Percentiles rank a stretch among this genome's conserved stretches.
phyloP scores from a whole-genome alignment of 371 early-diverging fungal genomes.

The Batkoa obscura region DNA sequence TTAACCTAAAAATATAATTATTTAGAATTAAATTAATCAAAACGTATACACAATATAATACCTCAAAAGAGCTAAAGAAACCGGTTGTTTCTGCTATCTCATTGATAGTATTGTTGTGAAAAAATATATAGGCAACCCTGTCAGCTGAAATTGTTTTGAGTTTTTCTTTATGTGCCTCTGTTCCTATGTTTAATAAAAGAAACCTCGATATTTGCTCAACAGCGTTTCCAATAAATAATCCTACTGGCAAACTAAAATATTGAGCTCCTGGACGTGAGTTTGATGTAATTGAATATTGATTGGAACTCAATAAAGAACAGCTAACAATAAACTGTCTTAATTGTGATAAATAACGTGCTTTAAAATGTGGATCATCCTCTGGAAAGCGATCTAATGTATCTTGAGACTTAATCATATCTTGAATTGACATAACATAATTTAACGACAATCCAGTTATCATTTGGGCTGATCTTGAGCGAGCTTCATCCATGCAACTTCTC shows the following conservation, averaged over 20 bases:
- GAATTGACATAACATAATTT: background rate
- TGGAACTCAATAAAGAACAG: background rate
- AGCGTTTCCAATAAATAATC: background rate
- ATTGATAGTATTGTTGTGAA: background rate
- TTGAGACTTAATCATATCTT: background rate
- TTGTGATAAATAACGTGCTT: background rate
- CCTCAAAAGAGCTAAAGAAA: background rate
- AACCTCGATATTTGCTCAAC: background rate
- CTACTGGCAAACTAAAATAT: background rate
- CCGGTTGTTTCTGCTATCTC: background rate
- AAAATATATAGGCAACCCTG: slow-evolving; percentile 1
- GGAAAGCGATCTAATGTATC: background rate
- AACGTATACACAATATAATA: background rate
- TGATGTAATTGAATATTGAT: background rate
- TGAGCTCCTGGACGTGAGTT: background rate
- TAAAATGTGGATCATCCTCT: background rate
- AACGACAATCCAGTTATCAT: background rate
- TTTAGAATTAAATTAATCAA: no score
- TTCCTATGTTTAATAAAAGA: background rate
- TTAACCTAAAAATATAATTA: background rate
- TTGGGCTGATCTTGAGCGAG: background rate
- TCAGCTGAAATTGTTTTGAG: background rate
- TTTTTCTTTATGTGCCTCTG: background rate
- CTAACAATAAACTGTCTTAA: background rate
- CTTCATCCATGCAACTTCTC: background rate